These are phyloP conservation scores for Oidiodendron maius DNA, from an alignment of 495 filamentous ascomycete species.

Conservation along the genomic window DNA sequence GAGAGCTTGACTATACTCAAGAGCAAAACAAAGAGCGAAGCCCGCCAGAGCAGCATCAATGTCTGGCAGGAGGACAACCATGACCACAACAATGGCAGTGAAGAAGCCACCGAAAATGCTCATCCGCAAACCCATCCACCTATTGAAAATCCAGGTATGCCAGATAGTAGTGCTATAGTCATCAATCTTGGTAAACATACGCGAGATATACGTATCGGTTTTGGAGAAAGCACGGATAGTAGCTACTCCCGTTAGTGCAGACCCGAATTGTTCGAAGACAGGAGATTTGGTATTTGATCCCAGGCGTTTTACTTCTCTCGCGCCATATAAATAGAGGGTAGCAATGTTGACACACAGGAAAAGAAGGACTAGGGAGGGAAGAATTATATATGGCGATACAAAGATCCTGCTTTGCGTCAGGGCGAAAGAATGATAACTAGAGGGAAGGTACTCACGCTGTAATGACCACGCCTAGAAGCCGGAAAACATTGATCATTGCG, in stretches of 20 bases:
- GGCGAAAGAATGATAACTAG: not conserved
- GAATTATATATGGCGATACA: constrained; percentile 56
- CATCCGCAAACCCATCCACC: constrained; percentile 73
- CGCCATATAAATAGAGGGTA: constrained; percentile 55
- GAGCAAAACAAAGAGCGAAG: constrained; percentile 62
- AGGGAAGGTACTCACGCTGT: constrained; percentile 29
- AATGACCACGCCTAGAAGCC: constrained; percentile 51
- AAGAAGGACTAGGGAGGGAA: constrained; percentile 47
- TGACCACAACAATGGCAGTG: constrained; percentile 52
- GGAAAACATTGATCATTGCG: constrained; percentile 41
- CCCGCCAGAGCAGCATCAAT: constrained; percentile 75
- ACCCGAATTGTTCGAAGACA: constrained; percentile 71
- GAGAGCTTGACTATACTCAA: constrained; percentile 49
- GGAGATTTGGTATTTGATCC: constrained; percentile 69
- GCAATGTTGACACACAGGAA: constrained; percentile 51
- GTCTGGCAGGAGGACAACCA: constrained; percentile 55
- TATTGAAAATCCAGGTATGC: constrained; percentile 65
- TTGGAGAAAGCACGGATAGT: constrained; percentile 75
- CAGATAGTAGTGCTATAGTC: constrained; percentile 55
- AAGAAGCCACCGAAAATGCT: constrained; percentile 65
- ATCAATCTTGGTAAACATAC: constrained; percentile 64
- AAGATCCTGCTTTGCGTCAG: constrained; percentile 33
- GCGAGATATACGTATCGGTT: constrained; percentile 52
- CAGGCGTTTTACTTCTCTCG: constrained; percentile 70
- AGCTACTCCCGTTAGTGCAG: constrained; percentile 61